A percentile compares a stretch with the other conserved stretches of the same genome.
These are phyloP conservation scores for Fusarium sp. DNA, from an alignment of 2,329 filamentous ascomycete species.

Conservation along the genomic window DNA sequence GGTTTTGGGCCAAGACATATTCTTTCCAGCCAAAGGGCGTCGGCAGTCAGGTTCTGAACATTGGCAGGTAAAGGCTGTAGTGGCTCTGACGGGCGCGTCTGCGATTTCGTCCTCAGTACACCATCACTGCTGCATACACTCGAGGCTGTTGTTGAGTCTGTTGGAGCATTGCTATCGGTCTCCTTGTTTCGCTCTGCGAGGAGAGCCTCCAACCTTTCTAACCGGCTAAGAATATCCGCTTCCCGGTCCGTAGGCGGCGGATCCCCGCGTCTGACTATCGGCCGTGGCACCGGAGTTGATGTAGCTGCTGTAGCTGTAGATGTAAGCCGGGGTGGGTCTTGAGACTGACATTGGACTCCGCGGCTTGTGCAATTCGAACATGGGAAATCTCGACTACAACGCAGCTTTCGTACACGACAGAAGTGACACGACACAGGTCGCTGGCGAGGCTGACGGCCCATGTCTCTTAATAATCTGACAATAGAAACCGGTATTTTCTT, in stretches of 20 bases:
- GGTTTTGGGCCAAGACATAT: constrained; percentile 49
- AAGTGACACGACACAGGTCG: constrained; percentile 53
- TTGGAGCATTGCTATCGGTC: constrained; percentile 11
- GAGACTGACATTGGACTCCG: constrained; percentile 50
- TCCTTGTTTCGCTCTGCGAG: constrained; percentile 39
- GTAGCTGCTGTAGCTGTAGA: neutral
- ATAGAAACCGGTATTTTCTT: neutral
- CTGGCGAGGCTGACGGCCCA: constrained; percentile 52
- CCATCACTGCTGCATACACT: constrained; percentile 16
- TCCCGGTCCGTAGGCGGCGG: constrained; percentile 18
- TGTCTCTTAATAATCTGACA: constrained; percentile 16
- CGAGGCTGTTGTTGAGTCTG: constrained; percentile 10
- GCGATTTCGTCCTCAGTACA: neutral
- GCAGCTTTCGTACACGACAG: constrained; percentile 53
- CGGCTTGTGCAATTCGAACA: constrained; percentile 54
- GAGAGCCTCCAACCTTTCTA: constrained; percentile 48
- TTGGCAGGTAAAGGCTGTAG: constrained; percentile 45
- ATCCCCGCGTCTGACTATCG: constrained; percentile 22
- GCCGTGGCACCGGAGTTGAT: constrained; percentile 21
- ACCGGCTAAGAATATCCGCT: constrained; percentile 38
- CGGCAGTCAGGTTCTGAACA: constrained; percentile 51
- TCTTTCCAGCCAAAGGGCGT: constrained; percentile 52
- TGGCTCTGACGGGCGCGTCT: constrained; percentile 6
- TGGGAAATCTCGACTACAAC: constrained; percentile 54
- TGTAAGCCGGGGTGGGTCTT: constrained; percentile 40